phyloP scores from a whole-genome alignment of 176 grass and related monocot genomes.

The Oropetium thomaeum region DNA sequence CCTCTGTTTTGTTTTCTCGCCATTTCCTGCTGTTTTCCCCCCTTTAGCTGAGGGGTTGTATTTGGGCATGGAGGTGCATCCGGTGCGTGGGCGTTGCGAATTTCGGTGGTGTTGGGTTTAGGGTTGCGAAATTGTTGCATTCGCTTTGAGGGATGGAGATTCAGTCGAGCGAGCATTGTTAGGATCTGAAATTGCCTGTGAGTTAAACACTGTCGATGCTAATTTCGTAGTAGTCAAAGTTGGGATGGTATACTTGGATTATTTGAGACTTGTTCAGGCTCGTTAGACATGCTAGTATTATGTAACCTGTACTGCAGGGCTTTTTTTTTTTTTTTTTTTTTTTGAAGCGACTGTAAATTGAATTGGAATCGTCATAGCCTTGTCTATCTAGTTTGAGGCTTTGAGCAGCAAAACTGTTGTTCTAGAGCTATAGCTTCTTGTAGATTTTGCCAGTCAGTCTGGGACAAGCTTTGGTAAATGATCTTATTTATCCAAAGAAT shows the following conservation, averaged over 20 bases:
- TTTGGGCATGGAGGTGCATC: slow-evolving; percentile 26
- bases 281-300: slow-evolving; percentile 16
- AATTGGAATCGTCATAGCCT: slow-evolving; percentile 4
- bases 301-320: too few species aligned
- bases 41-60: not conserved
- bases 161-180: slow-evolving; percentile 34
- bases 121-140: slow-evolving; percentile 34
- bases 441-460: slow-evolving; percentile 17
- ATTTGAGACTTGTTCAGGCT: slow-evolving; percentile 20
- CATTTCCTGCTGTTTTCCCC: slow-evolving; percentile 18
- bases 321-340: too few species aligned
- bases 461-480: not conserved
- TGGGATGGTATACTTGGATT: not conserved
- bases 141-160: slow-evolving; percentile 15
- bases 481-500: not conserved
- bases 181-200: slow-evolving; percentile 47
- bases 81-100: not conserved
- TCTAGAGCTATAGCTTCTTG: not conserved
- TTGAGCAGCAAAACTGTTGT: slow-evolving; percentile 1
- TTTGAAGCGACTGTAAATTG: slow-evolving; percentile 9
- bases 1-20: slow-evolving; percentile 15
- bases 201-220: slow-evolving; percentile 8
- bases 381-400: slow-evolving; percentile 25
- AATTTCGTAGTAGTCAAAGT: slow-evolving; percentile 13
- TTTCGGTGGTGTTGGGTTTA: slow-evolving; percentile 40